These are phyloP conservation scores for Paramecium sonneborni DNA, from an alignment of 73 alveolate species.

Conservation along the genomic window DNA sequence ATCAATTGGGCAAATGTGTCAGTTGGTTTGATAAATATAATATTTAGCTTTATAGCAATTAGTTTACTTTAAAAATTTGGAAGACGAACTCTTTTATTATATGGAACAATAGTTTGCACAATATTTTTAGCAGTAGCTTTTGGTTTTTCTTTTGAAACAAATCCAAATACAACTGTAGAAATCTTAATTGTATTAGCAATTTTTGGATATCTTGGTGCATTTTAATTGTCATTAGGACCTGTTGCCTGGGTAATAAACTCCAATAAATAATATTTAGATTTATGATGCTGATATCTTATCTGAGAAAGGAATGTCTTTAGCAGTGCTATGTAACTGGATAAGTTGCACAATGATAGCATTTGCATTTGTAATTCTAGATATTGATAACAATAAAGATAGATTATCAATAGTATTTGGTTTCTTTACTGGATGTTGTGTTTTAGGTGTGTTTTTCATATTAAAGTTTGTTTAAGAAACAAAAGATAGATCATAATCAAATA, in stretches of 20 bases:
- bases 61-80: background rate
- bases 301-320: constrained; percentile 12
- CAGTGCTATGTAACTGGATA: background rate
- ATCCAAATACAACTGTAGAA: background rate
- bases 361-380: background rate
- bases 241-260: background rate
- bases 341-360: background rate
- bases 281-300: background rate
- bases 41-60: background rate
- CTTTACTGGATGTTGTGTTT: background rate
- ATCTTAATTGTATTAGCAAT: background rate
- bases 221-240: constrained; percentile 37
- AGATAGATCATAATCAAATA: background rate
- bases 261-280: background rate
- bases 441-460: background rate
- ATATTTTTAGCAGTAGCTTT: background rate
- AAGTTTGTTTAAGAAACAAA: background rate
- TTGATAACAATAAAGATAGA: background rate
- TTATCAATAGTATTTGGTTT: background rate
- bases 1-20: background rate
- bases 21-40: background rate
- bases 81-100: background rate
- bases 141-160: background rate
- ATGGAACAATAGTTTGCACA: constrained; percentile 30
- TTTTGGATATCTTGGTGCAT: constrained; percentile 10